Percentiles rank a stretch among this genome's conserved stretches.
Evolutionary conservation across 2,329 filamentous ascomycete genomes (phyloP).

Genomic region (Exophiala phaeomuriformis): DNA sequence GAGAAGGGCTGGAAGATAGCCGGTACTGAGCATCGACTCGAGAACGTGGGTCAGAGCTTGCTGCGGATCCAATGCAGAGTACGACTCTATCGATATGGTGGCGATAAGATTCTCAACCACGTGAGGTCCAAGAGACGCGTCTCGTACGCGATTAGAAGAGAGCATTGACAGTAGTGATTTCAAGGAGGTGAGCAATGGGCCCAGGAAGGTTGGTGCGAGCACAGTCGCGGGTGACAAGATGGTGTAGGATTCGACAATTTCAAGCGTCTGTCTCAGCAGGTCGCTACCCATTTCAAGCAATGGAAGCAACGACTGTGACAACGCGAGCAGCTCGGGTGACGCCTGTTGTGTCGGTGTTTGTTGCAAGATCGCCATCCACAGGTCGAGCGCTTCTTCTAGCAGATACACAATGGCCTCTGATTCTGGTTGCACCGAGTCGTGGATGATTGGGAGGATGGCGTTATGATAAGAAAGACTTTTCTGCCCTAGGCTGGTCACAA

Average conservation of each 20-base stretch:
- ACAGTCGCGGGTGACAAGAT: constrained; percentile 51
- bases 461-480: constrained; percentile 71
- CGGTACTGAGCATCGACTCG: constrained; percentile 41
- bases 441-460: constrained; percentile 73
- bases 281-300: constrained; percentile 61
- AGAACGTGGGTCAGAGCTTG: constrained; percentile 44
- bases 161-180: constrained; percentile 24
- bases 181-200: constrained; percentile 35
- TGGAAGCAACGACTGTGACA: constrained; percentile 58
- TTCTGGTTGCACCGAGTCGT: constrained; percentile 66
- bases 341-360: constrained; percentile 56
- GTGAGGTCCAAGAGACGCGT: constrained; percentile 34
- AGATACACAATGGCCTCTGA: constrained; percentile 72
- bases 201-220: constrained; percentile 37
- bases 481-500: constrained; percentile 78
- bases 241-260: constrained; percentile 63
- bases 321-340: constrained; percentile 53
- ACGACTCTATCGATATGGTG: constrained; percentile 18
- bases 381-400: constrained; percentile 81
- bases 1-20: constrained; percentile 41
- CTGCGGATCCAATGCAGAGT: constrained; percentile 31
- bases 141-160: constrained; percentile 24
- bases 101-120: constrained; percentile 36
- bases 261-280: constrained; percentile 54
- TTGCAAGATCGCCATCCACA: constrained; percentile 71